phyloP scores from a whole-genome alignment of 2,329 filamentous ascomycete genomes.

The Calonectria honghensis region DNA sequence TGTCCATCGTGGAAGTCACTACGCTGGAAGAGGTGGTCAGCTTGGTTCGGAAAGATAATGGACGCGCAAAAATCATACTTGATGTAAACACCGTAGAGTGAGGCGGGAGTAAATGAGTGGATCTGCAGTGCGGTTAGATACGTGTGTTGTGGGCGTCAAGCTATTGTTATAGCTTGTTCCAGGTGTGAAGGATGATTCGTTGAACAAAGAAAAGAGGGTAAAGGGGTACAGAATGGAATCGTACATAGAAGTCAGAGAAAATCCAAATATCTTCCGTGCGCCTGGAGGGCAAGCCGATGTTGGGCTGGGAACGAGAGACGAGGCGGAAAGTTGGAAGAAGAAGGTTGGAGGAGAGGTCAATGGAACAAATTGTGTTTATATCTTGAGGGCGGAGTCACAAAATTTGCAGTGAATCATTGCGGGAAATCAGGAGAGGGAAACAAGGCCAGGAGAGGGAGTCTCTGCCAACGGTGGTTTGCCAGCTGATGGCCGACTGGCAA shows the following conservation, averaged over 20 bases:
- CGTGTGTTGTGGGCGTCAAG: not conserved
- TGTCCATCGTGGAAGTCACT: slow-evolving; percentile 57
- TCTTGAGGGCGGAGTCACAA: not conserved
- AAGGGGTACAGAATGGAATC: not conserved
- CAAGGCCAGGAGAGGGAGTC: slow-evolving; percentile 7
- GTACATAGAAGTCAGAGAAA: not conserved
- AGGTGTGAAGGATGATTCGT: not conserved
- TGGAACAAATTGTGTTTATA: slow-evolving; percentile 30
- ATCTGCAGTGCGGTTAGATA: slow-evolving; percentile 42
- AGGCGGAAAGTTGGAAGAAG: slow-evolving; percentile 36
- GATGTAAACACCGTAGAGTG: slow-evolving; percentile 36
- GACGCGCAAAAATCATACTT: slow-evolving; percentile 42
- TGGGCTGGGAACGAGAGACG: slow-evolving; percentile 41
- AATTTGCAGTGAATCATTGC: slow-evolving; percentile 47
- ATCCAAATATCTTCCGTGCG: slow-evolving; percentile 27
- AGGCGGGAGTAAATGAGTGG: slow-evolving; percentile 46
- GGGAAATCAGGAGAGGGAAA: slow-evolving; percentile 27
- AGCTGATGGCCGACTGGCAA: slow-evolving; percentile 36
- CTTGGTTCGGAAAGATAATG: not conserved
- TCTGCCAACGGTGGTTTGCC: slow-evolving; percentile 5
- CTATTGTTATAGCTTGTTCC: not conserved
- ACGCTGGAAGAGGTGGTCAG: slow-evolving; percentile 41
- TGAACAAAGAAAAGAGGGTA: not conserved
- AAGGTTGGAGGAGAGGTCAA: slow-evolving; percentile 38
- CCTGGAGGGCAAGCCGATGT: slow-evolving; percentile 33